Base-by-base conservation (phyloP, 2,329 filamentous ascomycete genomes). In the Waltergamsia citrina region DNA sequence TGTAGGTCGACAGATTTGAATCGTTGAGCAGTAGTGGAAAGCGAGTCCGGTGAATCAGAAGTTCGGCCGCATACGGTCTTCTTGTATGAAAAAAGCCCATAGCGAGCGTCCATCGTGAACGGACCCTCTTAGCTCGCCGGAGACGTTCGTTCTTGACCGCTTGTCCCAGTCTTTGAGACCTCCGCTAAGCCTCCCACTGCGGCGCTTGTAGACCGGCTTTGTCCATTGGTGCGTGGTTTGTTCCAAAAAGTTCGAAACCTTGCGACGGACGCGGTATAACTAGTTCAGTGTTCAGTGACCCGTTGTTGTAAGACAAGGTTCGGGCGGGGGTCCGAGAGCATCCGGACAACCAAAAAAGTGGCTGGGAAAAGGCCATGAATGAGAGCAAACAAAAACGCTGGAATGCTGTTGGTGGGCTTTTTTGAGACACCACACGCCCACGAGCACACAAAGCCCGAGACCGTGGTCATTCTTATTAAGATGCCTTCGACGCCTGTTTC, bases 211-310 rank as follows among this genome's bases (percentile, higher is more conserved):
- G n/a, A n/a, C n/a, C n/a, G n/a, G n/a, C 31, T 33, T 33, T 33
- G 31, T 33, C 31, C 20, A 16, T 16, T 16, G 11, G 7, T 17
- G 17, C 7, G 17, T 30, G 28, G 28, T 16, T 33, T 33, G 31
- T 33, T 33, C 31, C 31, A 33, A 18, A 33, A 33, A 15, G 16
- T 4, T 25, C 20, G 23, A 34, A 27, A 34, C 8, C 18, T 34
- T 34, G 30, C 24, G 32, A 34, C 32, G 32, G 32, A 34, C 32
- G 32, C 32, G 32, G 32, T 27, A n/a, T n/a, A n/a, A n/a, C n/a
- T n/a, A n/a, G n/a, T n/a, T n/a, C n/a, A n/a, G n/a, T n/a, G n/a
- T n/a, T n/a, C n/a, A n/a, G n/a, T n/a, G n/a, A n/a, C n/a, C n/a
- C n/a, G n/a, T n/a, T n/a, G n/a, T n/a, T n/a, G 32, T 34, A 24